Conservation (phyloP, 768 basidiomycete genomes). For the Mycena amicta region DNA sequence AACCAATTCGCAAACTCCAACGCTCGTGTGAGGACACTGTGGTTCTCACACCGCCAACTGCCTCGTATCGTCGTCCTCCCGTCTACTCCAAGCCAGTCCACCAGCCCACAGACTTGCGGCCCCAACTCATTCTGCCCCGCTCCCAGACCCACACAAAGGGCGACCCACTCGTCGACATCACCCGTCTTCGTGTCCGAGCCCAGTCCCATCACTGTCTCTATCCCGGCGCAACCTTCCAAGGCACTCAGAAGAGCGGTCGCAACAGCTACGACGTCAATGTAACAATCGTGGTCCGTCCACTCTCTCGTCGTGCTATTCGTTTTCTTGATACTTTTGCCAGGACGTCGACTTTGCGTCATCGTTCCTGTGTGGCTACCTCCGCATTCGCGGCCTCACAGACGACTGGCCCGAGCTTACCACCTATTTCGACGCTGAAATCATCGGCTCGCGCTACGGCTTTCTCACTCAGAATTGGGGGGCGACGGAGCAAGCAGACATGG, state of each 20-base stretch:
- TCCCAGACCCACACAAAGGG: too few species aligned
- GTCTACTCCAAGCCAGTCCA: conserved; percentile 9
- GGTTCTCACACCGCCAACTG: conserved; percentile 5
- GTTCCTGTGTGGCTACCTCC: conserved; percentile 87
- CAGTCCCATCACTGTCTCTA: conserved; percentile 79
- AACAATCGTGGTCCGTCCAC: conserved; percentile 77
- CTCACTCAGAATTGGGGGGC: conserved; percentile 91
- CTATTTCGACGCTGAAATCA: conserved; percentile 96
- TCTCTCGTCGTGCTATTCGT: conserved; percentile 9
- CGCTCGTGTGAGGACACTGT: not conserved
- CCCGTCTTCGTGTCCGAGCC: conserved; percentile 71
- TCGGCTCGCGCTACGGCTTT: conserved; percentile 89
- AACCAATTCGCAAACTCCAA: not conserved
- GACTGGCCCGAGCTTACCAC: conserved; percentile 96
- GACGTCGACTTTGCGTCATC: conserved; percentile 89
- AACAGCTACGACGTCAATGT: conserved; percentile 95
- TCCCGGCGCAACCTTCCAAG: conserved; percentile 86
- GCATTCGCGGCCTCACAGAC: conserved; percentile 89
- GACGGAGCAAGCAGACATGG: conserved; percentile 86
- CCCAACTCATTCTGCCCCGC: conserved; percentile 23
- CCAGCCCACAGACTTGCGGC: conserved; percentile 19
- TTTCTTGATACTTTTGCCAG: conserved; percentile 38
- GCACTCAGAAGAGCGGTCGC: conserved; percentile 92
- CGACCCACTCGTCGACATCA: conserved; percentile 73
- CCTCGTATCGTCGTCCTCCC: conserved; percentile 17